These are phyloP conservation scores for Tripterygium wilfordii DNA, from an alignment of 177 flowering plant genomes.

Conservation along the genomic window DNA sequence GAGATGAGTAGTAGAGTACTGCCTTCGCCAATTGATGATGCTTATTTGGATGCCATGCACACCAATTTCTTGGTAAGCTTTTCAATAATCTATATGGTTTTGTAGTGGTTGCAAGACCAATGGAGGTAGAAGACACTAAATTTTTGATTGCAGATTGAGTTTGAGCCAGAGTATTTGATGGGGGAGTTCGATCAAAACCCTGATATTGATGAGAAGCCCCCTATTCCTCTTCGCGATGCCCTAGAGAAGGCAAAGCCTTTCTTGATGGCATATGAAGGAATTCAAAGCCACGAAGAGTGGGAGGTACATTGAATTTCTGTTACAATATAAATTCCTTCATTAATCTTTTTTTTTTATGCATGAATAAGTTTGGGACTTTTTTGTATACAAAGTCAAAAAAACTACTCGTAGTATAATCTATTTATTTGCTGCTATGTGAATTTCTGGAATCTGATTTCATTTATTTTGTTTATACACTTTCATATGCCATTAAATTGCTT, in stretches of 20 bases:
- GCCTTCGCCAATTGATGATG: constrained; percentile 65
- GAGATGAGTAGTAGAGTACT: constrained; percentile 47
- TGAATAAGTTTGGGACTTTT: no score
- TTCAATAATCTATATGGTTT: background rate
- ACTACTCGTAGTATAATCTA: no score
- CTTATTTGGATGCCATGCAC: constrained; percentile 52
- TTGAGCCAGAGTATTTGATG: constrained; percentile 84
- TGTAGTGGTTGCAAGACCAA: no score
- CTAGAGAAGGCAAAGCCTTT: constrained; percentile 92
- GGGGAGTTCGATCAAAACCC: constrained; percentile 72
- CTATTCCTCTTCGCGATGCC: constrained; percentile 71
- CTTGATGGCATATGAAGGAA: constrained; percentile 77
- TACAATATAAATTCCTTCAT: background rate
- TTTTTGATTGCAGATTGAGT: constrained; percentile 67
- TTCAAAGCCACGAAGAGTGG: constrained; percentile 87
- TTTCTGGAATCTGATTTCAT: no score
- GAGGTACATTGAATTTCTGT: constrained; percentile 44
- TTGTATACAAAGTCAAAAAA: no score
- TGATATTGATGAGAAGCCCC: constrained; percentile 82
- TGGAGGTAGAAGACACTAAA: no score
- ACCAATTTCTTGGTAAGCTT: constrained; percentile 46
- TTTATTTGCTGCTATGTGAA: no score
- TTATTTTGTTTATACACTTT: no score
- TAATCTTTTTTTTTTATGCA: no score
- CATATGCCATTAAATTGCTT: no score